phyloP scores from a whole-genome alignment of 768 basidiomycete species.

The Infundibulicybe gibba region DNA sequence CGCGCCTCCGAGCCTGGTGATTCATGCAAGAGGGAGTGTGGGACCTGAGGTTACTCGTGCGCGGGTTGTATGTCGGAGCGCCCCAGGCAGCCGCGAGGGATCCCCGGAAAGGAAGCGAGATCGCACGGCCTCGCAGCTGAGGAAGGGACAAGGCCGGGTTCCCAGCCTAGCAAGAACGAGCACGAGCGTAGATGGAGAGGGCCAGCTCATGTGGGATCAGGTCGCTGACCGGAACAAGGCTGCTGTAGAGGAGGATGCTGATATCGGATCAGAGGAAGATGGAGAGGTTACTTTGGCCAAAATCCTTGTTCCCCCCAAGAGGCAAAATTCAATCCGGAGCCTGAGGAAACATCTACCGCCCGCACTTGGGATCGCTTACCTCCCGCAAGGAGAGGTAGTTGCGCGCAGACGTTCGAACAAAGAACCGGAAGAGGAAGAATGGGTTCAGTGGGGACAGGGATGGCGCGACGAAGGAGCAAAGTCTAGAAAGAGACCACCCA shows the following conservation, averaged over 20 bases:
- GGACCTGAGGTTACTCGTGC: slow-evolving; percentile 42
- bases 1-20: no score
- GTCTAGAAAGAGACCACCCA: no score
- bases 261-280: slow-evolving; percentile 26
- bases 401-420: not conserved
- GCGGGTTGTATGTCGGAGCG: slow-evolving; percentile 65
- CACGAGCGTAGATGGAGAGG: slow-evolving; percentile 58
- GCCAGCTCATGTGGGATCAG: slow-evolving; percentile 22
- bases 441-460: not conserved
- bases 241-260: slow-evolving; percentile 40
- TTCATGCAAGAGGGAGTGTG: slow-evolving; percentile 23
- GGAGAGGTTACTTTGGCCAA: slow-evolving; percentile 62
- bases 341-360: slow-evolving; percentile 54
- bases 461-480: no score
- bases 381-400: not conserved
- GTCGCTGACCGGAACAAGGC: slow-evolving; percentile 21
- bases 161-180: slow-evolving; percentile 61
- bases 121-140: slow-evolving; percentile 19
- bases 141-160: slow-evolving; percentile 34
- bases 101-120: slow-evolving; percentile 29
- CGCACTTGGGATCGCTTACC: not conserved
- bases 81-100: slow-evolving; percentile 59
- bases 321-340: slow-evolving; percentile 73
- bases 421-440: slow-evolving; percentile 1
- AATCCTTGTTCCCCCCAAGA: slow-evolving; percentile 65